phyloP scores from a whole-genome alignment of 257 asterid species.

The Solanum sparsipilum region DNA sequence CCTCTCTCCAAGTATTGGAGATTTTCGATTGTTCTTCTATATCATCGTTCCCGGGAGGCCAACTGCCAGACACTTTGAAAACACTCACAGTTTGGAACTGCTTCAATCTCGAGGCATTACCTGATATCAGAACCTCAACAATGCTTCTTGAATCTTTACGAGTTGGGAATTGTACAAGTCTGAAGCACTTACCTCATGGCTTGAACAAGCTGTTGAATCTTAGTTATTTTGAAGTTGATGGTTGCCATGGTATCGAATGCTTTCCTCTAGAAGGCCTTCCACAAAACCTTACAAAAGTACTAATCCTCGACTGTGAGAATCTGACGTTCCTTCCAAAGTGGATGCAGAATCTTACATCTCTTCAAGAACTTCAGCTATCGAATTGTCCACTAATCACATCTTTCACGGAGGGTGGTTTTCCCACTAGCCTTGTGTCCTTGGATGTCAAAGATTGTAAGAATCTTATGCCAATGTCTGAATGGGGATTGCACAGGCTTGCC shows the following conservation, averaged over 20 bases:
- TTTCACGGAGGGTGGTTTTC: slow-evolving; percentile 34
- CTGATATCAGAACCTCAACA: slow-evolving; percentile 20
- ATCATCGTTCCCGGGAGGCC: slow-evolving; percentile 29
- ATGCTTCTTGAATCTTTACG: slow-evolving; percentile 30
- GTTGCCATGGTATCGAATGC: slow-evolving; percentile 28
- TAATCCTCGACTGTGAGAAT: slow-evolving; percentile 29
- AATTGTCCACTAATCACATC: slow-evolving; percentile 28
- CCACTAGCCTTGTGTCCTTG: slow-evolving; percentile 26
- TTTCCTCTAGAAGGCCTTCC: slow-evolving; percentile 38
- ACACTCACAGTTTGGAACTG: slow-evolving; percentile 39
- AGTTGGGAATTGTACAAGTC: slow-evolving; percentile 37
- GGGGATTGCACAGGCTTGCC: slow-evolving; percentile 42
- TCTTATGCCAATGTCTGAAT: slow-evolving; percentile 22
- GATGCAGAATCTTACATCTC: slow-evolving; percentile 30
- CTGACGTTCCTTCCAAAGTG: slow-evolving; percentile 20
- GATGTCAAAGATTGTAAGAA: slow-evolving; percentile 27
- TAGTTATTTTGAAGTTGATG: slow-evolving; percentile 31
- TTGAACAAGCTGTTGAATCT: slow-evolving; percentile 23
- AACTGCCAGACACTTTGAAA: slow-evolving; percentile 28
- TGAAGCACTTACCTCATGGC: slow-evolving; percentile 22
- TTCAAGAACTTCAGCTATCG: slow-evolving; percentile 24
- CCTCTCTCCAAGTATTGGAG: slow-evolving; percentile 27
- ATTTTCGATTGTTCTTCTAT: slow-evolving; percentile 35
- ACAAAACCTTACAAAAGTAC: slow-evolving; percentile 21
- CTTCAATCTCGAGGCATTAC: slow-evolving; percentile 35